Evolutionary conservation across 2,329 filamentous ascomycete species (phyloP), one percentile per base, ranked within the genome.

Genomic region (Penicillium glabrum): DNA sequence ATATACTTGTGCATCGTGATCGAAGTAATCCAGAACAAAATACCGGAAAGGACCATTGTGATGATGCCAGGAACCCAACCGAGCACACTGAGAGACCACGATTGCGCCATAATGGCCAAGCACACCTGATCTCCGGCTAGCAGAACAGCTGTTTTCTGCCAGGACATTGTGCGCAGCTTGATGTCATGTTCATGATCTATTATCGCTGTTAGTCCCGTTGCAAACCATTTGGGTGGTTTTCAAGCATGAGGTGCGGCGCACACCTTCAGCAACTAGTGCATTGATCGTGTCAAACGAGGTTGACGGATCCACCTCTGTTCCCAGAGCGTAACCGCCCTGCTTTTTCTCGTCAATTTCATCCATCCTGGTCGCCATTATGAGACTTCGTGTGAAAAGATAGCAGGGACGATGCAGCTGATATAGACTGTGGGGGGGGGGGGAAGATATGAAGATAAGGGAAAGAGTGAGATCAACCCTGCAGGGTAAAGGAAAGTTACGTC

Each of bases 1-100:
- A 82, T 81, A 64, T 73, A 82, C 53, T 77, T 77, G 69, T 80
- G 77, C 78, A 82, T 81, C 21, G 79, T 81, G 29, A 81, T 75
- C 11, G 76, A 79, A 11, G 79, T 82, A 54, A 80, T 76, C 75
- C 75, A 81, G 70, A 82, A 81, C 3, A 82, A 64, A 5, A 75
- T 60, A 27, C 77, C 61, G 1, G 77, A 74, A 6, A 75, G 61
- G 13, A 81, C 57, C 78, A 80, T 81, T n/a, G 64, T 66, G 27
- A 66, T 65, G 26, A 66, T 65, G 3, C 64, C 64, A 0, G 64
- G 62, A 13, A 66, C 62, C 64, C 64, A 66, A 39, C 64, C 64
- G 3, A 66, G 55, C 14, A 66, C 62, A 19, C 63, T 66, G 9
- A 81, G 72, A 27, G 78, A 80, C 79, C 79, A 81, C 7, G 78